These are phyloP conservation scores for Pulveroboletus sp. DNA, from an alignment of 768 basidiomycete genomes.

Conservation along the genomic window DNA sequence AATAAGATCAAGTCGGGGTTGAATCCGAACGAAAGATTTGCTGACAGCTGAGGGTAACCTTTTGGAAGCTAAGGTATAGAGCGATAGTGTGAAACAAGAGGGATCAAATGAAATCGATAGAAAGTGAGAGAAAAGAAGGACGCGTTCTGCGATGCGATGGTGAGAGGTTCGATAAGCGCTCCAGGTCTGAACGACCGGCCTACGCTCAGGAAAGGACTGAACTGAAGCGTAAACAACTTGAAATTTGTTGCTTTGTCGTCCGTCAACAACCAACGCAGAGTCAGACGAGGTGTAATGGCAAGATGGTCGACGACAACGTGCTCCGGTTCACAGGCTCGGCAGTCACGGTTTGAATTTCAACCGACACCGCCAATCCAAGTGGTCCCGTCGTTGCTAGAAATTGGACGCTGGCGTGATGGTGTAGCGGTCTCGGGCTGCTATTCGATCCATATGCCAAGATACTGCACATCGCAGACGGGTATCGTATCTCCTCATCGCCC, in stretches of 20 bases:
- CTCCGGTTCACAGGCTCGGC: conserved; percentile 33
- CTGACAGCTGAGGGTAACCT: conserved; percentile 16
- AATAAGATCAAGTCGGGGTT: conserved; percentile 13
- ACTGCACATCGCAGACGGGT: too few relatives aligned
- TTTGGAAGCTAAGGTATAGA: conserved; percentile 24
- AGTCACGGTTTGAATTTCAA: conserved; percentile 34
- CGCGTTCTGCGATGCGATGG: conserved; percentile 32
- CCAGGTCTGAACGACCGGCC: conserved; percentile 29
- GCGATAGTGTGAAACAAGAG: conserved; percentile 22
- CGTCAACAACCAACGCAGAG: conserved; percentile 35
- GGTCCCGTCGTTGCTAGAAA: too few relatives aligned
- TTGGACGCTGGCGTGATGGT: too few relatives aligned
- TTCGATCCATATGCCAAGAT: too few relatives aligned
- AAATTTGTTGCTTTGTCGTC: conserved; percentile 27
- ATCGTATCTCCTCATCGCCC: too few relatives aligned
- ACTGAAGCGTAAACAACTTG: conserved; percentile 27
- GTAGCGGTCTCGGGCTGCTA: too few relatives aligned
- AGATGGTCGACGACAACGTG: conserved; percentile 16
- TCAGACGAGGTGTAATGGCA: conserved; percentile 14
- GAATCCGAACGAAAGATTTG: conserved; percentile 19
- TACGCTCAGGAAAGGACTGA: conserved; percentile 25
- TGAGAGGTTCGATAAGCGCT: conserved; percentile 32
- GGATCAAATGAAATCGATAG: conserved; percentile 28
- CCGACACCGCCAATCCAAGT: conserved; percentile 1
- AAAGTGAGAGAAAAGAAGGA: conserved; percentile 36